Evolutionary conservation across 140 eudicot genomes (phyloP), one percentile per base, ranked within the genome.

Genomic region (Anethum foeniculum): DNA sequence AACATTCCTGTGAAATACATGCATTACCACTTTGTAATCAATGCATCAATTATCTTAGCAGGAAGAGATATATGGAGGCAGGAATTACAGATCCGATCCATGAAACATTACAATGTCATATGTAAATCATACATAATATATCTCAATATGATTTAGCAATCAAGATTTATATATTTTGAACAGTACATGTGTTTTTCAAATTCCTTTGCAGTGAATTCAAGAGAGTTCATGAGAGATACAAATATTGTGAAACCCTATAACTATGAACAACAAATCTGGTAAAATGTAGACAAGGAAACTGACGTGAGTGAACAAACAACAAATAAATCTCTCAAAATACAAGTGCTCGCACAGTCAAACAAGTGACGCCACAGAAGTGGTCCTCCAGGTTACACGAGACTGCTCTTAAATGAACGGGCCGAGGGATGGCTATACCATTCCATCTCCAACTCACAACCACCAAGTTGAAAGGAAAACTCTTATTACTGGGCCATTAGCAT

Each of bases 1-100:
- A 56, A 68, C 71, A 75, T 71, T 77, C 88, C 96, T 92, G 97
- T 68, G 78, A 28, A 78, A 82, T 27, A 82, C 12, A 80, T 44
- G 25, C 62, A 83, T 80, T 56, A 30, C 79, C 75, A 79, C 71
- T 47, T 76, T 67, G 21, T 30, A 28, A 75, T 76, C 58, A 77
- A 75, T 19, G 48, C 67, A 39, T 27, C 30, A 36, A 58, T 43
- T 23, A 15, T 23, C 51, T 56, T 67, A 60, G 73, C 21, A 34
- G 58, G 32, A 34, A 80, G 16, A 25, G n/a, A 62, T 30, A 80
- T 6, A 68, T 43, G 38, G 39, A 25, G 41, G 69, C 64, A 21
- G 46, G 30, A 58, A 58, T 56, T 34, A 34, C 5, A 39, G 30
- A 23, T 48, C 44, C 32, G 21, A 60, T 28, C 34, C 1, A 28